phyloP scores from a whole-genome alignment of 73 alveolate species.

The Paraurostyla sp. region DNA sequence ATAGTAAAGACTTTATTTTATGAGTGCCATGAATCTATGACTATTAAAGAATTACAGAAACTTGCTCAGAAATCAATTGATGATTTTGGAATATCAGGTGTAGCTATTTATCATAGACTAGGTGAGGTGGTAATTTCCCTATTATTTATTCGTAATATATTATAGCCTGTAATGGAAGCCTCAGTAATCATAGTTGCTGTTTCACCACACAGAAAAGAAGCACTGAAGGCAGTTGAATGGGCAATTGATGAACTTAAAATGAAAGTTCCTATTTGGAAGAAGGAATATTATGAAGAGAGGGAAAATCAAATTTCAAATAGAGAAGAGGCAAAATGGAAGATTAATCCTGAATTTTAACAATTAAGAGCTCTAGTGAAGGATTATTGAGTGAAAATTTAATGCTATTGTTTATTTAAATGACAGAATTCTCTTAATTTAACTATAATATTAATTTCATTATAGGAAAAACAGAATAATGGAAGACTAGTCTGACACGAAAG shows the following conservation, averaged over 20 bases:
- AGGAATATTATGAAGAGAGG: conserved; percentile 52
- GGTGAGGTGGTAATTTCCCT: conserved; percentile 43
- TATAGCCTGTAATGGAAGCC: conserved; percentile 52
- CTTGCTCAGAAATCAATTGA: neutral
- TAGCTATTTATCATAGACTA: conserved; percentile 36
- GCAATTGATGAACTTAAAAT: conserved; percentile 56
- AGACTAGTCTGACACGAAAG: neutral
- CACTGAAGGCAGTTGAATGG: conserved; percentile 51
- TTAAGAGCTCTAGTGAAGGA: conserved; percentile 23
- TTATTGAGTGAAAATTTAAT: neutral
- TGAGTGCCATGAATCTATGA: conserved; percentile 60
- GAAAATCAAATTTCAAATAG: neutral
- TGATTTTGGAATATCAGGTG: conserved; percentile 1
- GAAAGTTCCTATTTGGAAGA: conserved; percentile 63
- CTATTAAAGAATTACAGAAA: conserved; percentile 51
- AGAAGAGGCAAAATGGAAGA: conserved; percentile 38
- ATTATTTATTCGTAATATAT: neutral
- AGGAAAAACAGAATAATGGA: neutral
- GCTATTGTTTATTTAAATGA: too few relatives aligned
- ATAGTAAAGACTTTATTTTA: conserved; percentile 42
- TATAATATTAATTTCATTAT: neutral
- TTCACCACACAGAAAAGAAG: conserved; percentile 55
- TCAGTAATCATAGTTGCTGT: conserved; percentile 54
- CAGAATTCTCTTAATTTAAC: too few relatives aligned
- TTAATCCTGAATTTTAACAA: conserved; percentile 16